Percentiles rank a stretch among this genome's conserved stretches.
These are phyloP conservation scores for Cinchona pubescens DNA, from an alignment of 257 asterid genomes.

Conservation along the genomic window DNA sequence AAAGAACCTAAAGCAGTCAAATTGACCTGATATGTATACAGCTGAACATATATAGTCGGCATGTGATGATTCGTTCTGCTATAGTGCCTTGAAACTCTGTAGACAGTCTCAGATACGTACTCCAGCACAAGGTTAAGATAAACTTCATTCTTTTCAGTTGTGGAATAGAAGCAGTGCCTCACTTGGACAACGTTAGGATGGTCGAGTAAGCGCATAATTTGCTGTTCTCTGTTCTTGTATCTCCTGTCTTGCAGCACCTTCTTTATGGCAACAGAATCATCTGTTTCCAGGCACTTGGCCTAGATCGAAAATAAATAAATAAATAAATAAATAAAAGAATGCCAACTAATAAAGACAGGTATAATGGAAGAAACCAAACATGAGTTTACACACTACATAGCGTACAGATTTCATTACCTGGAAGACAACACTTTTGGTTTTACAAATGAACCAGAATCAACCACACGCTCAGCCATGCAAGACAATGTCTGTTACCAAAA, in stretches of 20 bases:
- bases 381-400: neutral
- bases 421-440: conserved; percentile 73
- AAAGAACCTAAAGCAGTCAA: neutral
- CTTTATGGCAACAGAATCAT: conserved; percentile 79
- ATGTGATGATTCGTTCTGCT: conserved; percentile 64
- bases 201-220: conserved; percentile 64
- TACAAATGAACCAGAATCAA: conserved; percentile 56
- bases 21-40: conserved; percentile 75
- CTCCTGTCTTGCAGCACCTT: conserved; percentile 92
- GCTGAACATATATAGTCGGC: conserved; percentile 68
- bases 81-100: conserved; percentile 68
- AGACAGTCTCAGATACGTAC: conserved; percentile 77
- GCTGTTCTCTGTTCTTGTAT: conserved; percentile 88
- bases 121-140: conserved; percentile 88
- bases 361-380: conserved; percentile 3
- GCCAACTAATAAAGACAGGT: neutral
- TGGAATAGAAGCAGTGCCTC: conserved; percentile 78
- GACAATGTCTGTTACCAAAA: conserved; percentile 58
- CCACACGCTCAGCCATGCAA: conserved; percentile 54
- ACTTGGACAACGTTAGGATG: conserved; percentile 73
- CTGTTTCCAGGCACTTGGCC: conserved; percentile 87
- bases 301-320: conserved; percentile 20
- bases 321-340: neutral
- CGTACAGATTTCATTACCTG: conserved; percentile 45
- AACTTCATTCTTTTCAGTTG: conserved; percentile 76